Percentiles rank a stretch among this genome's conserved stretches.
phyloP scores from a whole-genome alignment of 805 yeast genomes.

The Schwanniomyces occidentalis region DNA sequence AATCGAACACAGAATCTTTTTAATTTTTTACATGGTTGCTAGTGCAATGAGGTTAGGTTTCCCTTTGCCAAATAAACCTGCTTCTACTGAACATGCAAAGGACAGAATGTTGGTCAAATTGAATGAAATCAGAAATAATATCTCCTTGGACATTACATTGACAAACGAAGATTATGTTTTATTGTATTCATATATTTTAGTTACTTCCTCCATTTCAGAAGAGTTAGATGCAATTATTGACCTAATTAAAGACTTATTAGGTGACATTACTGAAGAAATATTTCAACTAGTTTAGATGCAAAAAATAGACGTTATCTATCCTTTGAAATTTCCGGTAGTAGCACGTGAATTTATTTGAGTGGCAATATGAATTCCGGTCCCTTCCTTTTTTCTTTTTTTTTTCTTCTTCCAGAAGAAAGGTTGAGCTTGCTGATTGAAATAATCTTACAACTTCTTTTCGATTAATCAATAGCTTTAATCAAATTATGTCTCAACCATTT shows the following conservation, averaged over 20 bases:
- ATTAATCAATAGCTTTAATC: neutral
- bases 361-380: slow-evolving; percentile 1
- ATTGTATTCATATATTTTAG: slow-evolving; percentile 72
- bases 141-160: slow-evolving; percentile 22
- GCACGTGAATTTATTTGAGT: slow-evolving; percentile 1
- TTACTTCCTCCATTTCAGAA: slow-evolving; percentile 63
- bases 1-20: slow-evolving; percentile 67
- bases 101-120: slow-evolving; percentile 67
- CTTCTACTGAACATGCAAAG: slow-evolving; percentile 73
- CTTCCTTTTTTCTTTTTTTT: neutral
- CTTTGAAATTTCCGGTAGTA: too few relatives aligned
- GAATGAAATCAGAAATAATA: slow-evolving; percentile 51
- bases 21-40: slow-evolving; percentile 76
- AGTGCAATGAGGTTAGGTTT: slow-evolving; percentile 74
- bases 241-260: slow-evolving; percentile 59
- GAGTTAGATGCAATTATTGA: slow-evolving; percentile 61
- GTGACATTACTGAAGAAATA: slow-evolving; percentile 63
- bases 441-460: neutral
- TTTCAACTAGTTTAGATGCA: slow-evolving; percentile 47
- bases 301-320: too few relatives aligned
- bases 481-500: slow-evolving; percentile 19
- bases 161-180: slow-evolving; percentile 75
- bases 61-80: slow-evolving; percentile 76
- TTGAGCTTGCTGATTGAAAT: neutral
- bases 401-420: neutral